A percentile compares a stretch with the other conserved stretches of the same genome.
Conservation (phyloP, 1,284 basidiomycete genomes). For the Naganishia albida region DNA sequence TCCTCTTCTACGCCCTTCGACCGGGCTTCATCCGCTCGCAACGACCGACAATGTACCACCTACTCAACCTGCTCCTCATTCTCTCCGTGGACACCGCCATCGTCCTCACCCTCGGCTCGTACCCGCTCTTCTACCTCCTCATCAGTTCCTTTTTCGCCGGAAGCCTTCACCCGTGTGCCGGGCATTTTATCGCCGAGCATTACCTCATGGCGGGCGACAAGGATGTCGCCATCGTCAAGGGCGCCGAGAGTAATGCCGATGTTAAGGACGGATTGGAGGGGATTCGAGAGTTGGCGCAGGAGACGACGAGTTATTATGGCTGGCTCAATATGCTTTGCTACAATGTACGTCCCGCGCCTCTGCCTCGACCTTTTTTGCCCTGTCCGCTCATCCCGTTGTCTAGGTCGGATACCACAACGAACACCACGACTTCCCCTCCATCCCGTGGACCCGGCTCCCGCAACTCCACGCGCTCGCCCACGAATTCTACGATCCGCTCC, state of each 20-base stretch:
- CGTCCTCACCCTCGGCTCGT: conserved; percentile 63
- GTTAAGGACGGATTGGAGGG: conserved; percentile 39
- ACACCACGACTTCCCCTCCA: conserved; percentile 96
- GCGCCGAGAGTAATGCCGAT: conserved; percentile 41
- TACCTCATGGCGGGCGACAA: conserved; percentile 67
- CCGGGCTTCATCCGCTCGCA: conserved; percentile 92
- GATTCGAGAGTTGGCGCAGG: conserved; percentile 61
- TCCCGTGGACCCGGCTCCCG: conserved; percentile 94
- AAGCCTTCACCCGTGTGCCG: conserved; percentile 89
- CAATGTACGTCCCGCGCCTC: conserved; percentile 65
- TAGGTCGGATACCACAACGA: conserved; percentile 98
- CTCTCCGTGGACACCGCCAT: conserved; percentile 72
- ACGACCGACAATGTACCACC: conserved; percentile 78
- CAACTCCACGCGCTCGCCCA: conserved; percentile 77
- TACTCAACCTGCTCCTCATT: conserved; percentile 71
- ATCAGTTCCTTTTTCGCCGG: conserved; percentile 92
- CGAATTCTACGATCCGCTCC: conserved; percentile 89
- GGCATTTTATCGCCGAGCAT: conserved; percentile 97
- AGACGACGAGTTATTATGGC: conserved; percentile 97
- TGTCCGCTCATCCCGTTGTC: conserved; percentile 4
- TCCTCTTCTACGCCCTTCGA: conserved; percentile 94
- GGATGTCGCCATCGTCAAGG: conserved; percentile 9
- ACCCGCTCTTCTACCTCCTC: conserved; percentile 79
- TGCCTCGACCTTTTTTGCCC: neutral
- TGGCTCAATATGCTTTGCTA: conserved; percentile 88